These are phyloP conservation scores for Phanerochaete sordida DNA, from an alignment of 768 basidiomycete genomes.

Conservation along the genomic window DNA sequence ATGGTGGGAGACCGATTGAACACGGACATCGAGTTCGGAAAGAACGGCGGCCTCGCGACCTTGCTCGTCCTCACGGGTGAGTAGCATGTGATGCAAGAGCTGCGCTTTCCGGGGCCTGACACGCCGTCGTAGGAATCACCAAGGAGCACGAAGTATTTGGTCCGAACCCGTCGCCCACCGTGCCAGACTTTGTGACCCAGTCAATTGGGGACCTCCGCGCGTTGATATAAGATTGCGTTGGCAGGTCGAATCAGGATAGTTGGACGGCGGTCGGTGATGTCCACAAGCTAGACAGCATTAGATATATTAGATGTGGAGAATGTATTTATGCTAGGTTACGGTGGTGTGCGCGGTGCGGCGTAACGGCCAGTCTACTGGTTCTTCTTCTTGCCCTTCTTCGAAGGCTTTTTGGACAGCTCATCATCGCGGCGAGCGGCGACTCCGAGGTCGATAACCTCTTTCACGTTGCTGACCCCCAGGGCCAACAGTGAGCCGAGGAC, in stretches of 20 bases:
- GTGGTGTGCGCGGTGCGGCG: background rate
- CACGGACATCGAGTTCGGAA: constrained; percentile 94
- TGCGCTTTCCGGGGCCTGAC: background rate
- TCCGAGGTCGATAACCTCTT: constrained; percentile 24
- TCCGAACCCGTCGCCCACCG: constrained; percentile 61
- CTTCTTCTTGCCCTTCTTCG: constrained; percentile 7
- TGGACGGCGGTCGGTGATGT: background rate
- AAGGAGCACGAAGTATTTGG: constrained; percentile 69
- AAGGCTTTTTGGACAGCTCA: background rate
- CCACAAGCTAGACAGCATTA: background rate
- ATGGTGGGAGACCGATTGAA: constrained; percentile 96
- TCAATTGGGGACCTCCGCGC: constrained; percentile 78
- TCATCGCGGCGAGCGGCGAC: constrained; percentile 3
- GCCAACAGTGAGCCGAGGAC: constrained; percentile 55
- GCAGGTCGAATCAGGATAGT: background rate
- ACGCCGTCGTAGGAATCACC: constrained; percentile 62
- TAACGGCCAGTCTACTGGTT: background rate
- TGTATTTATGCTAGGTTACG: background rate
- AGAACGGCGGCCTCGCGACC: constrained; percentile 80
- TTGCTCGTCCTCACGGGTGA: constrained; percentile 90
- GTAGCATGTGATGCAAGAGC: constrained; percentile 10
- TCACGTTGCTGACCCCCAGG: constrained; percentile 38
- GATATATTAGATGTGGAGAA: background rate
- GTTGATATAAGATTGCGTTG: constrained; percentile 5
- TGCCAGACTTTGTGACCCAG: constrained; percentile 78